Evolutionary conservation across 305 asterid genomes (phyloP).

Genomic region (Caryopteris hybrid): DNA sequence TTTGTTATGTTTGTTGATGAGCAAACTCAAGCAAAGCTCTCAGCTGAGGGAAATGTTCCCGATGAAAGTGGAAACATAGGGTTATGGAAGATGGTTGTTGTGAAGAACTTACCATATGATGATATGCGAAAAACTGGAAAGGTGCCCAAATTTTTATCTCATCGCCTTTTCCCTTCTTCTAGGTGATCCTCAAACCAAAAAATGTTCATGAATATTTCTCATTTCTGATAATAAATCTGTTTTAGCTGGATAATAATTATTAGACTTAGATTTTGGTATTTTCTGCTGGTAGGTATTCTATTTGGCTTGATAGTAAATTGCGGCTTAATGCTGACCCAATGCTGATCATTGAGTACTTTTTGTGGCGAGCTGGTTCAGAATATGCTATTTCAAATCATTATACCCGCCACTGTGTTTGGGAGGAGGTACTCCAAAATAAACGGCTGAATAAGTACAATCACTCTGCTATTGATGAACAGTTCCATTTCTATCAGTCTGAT

Average conservation of each 20-base stretch:
- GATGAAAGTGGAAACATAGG: slow-evolving; percentile 75
- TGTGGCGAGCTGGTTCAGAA: slow-evolving; percentile 81
- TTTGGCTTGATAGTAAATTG: slow-evolving; percentile 96
- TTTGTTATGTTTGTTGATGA: slow-evolving; percentile 89
- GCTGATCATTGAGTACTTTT: slow-evolving; percentile 72
- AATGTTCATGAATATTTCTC: slow-evolving; percentile 17
- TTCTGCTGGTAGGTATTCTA: slow-evolving; percentile 60
- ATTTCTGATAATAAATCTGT: not conserved
- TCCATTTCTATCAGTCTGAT: slow-evolving; percentile 67
- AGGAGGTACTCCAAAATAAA: slow-evolving; percentile 88
- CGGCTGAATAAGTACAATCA: slow-evolving; percentile 83
- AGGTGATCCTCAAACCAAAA: slow-evolving; percentile 52
- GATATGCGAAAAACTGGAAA: slow-evolving; percentile 91
- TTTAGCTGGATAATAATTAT: slow-evolving; percentile 13
- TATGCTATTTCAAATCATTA: slow-evolving; percentile 92
- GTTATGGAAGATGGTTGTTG: slow-evolving; percentile 77
- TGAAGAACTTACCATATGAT: slow-evolving; percentile 68
- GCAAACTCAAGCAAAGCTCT: slow-evolving; percentile 62
- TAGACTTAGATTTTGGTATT: slow-evolving; percentile 7
- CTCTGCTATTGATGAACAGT: slow-evolving; percentile 80
- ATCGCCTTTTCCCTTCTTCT: slow-evolving; percentile 92
- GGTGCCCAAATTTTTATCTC: slow-evolving; percentile 88
- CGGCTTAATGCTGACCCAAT: slow-evolving; percentile 83
- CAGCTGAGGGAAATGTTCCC: slow-evolving; percentile 66
- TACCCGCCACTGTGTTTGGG: slow-evolving; percentile 92